A percentile compares a stretch with the other conserved stretches of the same genome.
Conservation (phyloP, 495 filamentous ascomycete species). For the Aspergillus olivimuriae region DNA sequence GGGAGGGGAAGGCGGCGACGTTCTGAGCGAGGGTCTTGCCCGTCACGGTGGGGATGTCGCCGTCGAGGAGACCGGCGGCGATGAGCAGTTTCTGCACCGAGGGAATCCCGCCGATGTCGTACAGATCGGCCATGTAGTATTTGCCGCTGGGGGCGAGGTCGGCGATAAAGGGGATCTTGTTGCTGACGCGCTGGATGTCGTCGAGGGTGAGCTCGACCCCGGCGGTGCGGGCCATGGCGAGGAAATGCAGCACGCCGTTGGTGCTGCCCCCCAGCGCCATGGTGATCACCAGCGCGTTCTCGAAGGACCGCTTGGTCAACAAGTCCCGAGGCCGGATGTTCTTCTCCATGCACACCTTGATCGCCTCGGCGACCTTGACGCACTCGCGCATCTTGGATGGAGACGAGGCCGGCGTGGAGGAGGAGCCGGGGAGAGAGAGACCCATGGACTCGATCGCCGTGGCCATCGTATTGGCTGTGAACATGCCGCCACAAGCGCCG, state of each 20-base stretch:
- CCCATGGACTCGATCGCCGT: slow-evolving; percentile 97
- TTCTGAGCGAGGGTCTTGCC: slow-evolving; percentile 88
- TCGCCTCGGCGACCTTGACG: slow-evolving; percentile 76
- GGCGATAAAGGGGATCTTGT: slow-evolving; percentile 91
- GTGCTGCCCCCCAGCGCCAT: slow-evolving; percentile 90
- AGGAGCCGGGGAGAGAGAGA: slow-evolving; percentile 81
- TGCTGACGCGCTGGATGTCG: slow-evolving; percentile 79
- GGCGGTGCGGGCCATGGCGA: slow-evolving; percentile 91
- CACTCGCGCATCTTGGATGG: slow-evolving; percentile 93
- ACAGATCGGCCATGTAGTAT: slow-evolving; percentile 93
- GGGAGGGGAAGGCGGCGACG: slow-evolving; percentile 70
- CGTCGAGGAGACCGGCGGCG: slow-evolving; percentile 74
- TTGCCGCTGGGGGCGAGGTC: slow-evolving; percentile 83
- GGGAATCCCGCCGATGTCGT: slow-evolving; percentile 85
- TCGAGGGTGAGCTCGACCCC: slow-evolving; percentile 77
- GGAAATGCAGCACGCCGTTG: slow-evolving; percentile 88
- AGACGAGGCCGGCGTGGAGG: slow-evolving; percentile 78
- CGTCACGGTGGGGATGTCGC: slow-evolving; percentile 82
- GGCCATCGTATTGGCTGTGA: slow-evolving; percentile 97
- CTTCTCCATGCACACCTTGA: slow-evolving; percentile 78
- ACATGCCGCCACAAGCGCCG: slow-evolving; percentile 95
- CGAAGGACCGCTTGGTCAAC: slow-evolving; percentile 77
- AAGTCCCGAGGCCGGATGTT: slow-evolving; percentile 82
- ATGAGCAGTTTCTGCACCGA: slow-evolving; percentile 89
- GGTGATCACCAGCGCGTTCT: slow-evolving; percentile 88